Percentiles rank a stretch among this genome's conserved stretches.
Evolutionary conservation across 2,329 filamentous ascomycete genomes (phyloP).

Genomic region (Nemania abortiva): DNA sequence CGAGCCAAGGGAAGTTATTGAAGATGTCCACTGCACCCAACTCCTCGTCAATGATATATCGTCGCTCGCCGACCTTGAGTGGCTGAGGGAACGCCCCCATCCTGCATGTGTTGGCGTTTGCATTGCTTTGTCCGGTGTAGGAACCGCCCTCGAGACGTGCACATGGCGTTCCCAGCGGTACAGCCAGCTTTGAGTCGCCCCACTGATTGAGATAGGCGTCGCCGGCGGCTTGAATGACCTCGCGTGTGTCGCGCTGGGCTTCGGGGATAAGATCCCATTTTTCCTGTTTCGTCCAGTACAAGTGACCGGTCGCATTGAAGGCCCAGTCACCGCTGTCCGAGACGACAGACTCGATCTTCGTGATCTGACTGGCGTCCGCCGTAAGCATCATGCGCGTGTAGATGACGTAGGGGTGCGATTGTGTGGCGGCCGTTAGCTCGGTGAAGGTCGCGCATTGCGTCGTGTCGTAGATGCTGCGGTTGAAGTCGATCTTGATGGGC

Average conservation of each 20-base stretch:
- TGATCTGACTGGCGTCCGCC: slow-evolving; percentile 42
- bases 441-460: slow-evolving; percentile 57
- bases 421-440: slow-evolving; percentile 54
- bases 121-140: slow-evolving; percentile 44
- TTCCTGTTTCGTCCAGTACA: slow-evolving; percentile 48
- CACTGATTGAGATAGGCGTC: slow-evolving; percentile 51
- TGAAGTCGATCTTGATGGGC: slow-evolving; percentile 52
- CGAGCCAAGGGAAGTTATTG: slow-evolving; percentile 50
- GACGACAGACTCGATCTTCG: slow-evolving; percentile 48
- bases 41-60: slow-evolving; percentile 52
- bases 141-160: slow-evolving; percentile 50
- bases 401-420: slow-evolving; percentile 52
- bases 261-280: slow-evolving; percentile 51
- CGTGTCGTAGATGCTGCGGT: slow-evolving; percentile 53
- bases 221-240: slow-evolving; percentile 49
- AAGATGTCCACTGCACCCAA: slow-evolving; percentile 50
- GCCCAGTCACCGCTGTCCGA: slow-evolving; percentile 51
- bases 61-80: slow-evolving; percentile 45
- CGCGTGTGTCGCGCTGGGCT: slow-evolving; percentile 45
- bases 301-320: slow-evolving; percentile 50
- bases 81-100: slow-evolving; percentile 49
- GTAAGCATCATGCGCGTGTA: slow-evolving; percentile 49
- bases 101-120: slow-evolving; percentile 46
- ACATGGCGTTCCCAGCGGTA: slow-evolving; percentile 50
- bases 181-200: slow-evolving; percentile 43